phyloP scores from a whole-genome alignment of 768 basidiomycete genomes.

The Mycena albidolilacea region DNA sequence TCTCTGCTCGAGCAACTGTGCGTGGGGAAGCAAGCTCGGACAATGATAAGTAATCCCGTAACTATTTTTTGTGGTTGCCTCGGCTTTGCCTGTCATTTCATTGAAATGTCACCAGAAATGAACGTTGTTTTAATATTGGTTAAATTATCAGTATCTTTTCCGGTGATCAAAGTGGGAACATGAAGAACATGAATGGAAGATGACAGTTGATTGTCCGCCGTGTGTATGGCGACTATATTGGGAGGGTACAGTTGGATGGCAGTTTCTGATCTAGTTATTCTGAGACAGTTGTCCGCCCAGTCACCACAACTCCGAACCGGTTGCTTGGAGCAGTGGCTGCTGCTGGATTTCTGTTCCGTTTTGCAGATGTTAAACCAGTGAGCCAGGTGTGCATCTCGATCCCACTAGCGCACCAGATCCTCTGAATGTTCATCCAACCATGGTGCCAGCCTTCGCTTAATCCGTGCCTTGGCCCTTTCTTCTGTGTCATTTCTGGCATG shows the following conservation, averaged over 20 bases:
- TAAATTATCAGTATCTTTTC: too few species aligned
- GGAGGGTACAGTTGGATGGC: conserved; percentile 12
- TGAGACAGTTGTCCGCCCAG: conserved; percentile 23
- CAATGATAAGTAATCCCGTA: too few species aligned
- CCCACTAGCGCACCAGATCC: conserved; percentile 20
- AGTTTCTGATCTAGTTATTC: conserved; percentile 27
- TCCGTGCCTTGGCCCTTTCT: conserved; percentile 23
- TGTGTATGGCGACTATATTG: too few species aligned
- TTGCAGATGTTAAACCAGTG: conserved; percentile 22
- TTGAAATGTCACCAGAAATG: too few species aligned
- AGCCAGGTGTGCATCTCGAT: conserved; percentile 26
- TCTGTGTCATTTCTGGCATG: conserved; percentile 28
- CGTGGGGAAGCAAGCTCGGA: too few species aligned
- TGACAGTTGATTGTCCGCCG: too few species aligned
- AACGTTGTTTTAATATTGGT: too few species aligned
- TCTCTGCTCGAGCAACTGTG: too few species aligned
- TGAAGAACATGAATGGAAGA: too few species aligned
- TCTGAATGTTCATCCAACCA: conserved; percentile 26
- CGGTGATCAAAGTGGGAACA: too few species aligned
- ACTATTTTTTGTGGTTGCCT: too few species aligned
- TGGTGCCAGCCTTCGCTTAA: conserved; percentile 21
- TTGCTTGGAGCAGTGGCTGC: conserved; percentile 26
- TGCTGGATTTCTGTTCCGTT: conserved; percentile 21
- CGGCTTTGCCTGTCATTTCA: too few species aligned
- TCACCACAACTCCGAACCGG: conserved; percentile 26